Percentiles rank a stretch among this genome's conserved stretches.
These are phyloP conservation scores for Sarocladium oryzae DNA, from an alignment of 2,329 filamentous ascomycete genomes.

Conservation along the genomic window DNA sequence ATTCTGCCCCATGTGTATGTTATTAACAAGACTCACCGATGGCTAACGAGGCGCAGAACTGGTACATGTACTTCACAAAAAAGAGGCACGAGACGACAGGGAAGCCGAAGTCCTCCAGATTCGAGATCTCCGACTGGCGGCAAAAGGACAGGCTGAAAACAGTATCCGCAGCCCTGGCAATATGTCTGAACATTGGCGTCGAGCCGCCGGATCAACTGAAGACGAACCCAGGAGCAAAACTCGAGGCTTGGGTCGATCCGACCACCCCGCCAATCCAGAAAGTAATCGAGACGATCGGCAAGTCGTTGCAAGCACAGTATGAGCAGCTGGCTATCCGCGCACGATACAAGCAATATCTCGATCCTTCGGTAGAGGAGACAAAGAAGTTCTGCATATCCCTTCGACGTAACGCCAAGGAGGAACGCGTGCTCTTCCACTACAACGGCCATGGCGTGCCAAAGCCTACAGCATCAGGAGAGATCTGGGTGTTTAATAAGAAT, in stretches of 20 bases:
- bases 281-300: slow-evolving; percentile 88
- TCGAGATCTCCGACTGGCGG: slow-evolving; percentile 83
- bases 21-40: neutral
- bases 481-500: slow-evolving; percentile 99
- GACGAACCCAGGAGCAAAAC: slow-evolving; percentile 84
- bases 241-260: slow-evolving; percentile 97
- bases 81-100: slow-evolving; percentile 95
- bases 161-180: slow-evolving; percentile 85
- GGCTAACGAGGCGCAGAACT: slow-evolving; percentile 54
- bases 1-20: neutral
- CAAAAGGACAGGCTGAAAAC: slow-evolving; percentile 97
- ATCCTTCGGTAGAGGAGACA: slow-evolving; percentile 94
- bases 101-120: slow-evolving; percentile 64
- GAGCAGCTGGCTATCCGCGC: slow-evolving; percentile 91
- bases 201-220: slow-evolving; percentile 96
- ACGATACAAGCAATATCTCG: slow-evolving; percentile 94
- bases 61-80: slow-evolving; percentile 99
- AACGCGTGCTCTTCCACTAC: slow-evolving; percentile 95
- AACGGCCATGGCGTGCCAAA: slow-evolving; percentile 97
- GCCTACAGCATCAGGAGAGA: slow-evolving; percentile 90
- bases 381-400: slow-evolving; percentile 93
- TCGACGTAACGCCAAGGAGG: slow-evolving; percentile 87
- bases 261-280: slow-evolving; percentile 74
- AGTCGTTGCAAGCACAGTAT: slow-evolving; percentile 92
- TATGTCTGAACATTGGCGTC: slow-evolving; percentile 95